phyloP scores from a whole-genome alignment of 2,329 filamentous ascomycete genomes.

The Aspergillus vadensis region DNA sequence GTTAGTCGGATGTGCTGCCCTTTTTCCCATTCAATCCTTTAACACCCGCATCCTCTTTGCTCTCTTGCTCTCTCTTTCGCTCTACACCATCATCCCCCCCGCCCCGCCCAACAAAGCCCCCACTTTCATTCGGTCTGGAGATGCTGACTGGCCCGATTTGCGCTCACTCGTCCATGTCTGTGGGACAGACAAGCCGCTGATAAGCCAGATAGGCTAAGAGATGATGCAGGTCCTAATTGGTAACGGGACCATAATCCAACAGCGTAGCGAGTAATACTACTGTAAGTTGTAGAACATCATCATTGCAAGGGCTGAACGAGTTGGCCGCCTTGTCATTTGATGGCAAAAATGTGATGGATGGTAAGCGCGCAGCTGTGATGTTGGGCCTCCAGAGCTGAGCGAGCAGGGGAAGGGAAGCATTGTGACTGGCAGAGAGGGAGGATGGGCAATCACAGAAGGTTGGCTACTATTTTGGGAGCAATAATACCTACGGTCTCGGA shows the following conservation, averaged over 20 bases:
- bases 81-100: not conserved
- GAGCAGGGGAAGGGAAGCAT: not conserved
- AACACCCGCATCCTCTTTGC: no score
- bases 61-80: no score
- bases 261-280: not conserved
- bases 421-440: conserved; percentile 5
- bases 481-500: conserved; percentile 7
- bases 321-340: conserved; percentile 8
- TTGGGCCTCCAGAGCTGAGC: conserved; percentile 3
- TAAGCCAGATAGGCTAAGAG: conserved; percentile 20
- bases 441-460: conserved; percentile 11
- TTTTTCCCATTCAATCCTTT: not conserved
- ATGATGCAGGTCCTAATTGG: conserved; percentile 15
- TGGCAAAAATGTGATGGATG: not conserved
- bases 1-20: not conserved
- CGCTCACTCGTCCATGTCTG: conserved; percentile 15
- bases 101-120: conserved; percentile 16
- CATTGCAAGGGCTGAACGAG: conserved; percentile 10
- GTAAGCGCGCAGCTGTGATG: conserved; percentile 14
- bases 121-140: conserved; percentile 13
- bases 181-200: conserved; percentile 23
- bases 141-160: conserved; percentile 19
- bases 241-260: conserved; percentile 16
- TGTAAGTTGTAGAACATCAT: conserved; percentile 11
- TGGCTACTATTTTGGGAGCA: conserved; percentile 19